These are phyloP conservation scores for Mytilinidion resinicola DNA, from an alignment of 495 filamentous ascomycete species.

Conservation along the genomic window DNA sequence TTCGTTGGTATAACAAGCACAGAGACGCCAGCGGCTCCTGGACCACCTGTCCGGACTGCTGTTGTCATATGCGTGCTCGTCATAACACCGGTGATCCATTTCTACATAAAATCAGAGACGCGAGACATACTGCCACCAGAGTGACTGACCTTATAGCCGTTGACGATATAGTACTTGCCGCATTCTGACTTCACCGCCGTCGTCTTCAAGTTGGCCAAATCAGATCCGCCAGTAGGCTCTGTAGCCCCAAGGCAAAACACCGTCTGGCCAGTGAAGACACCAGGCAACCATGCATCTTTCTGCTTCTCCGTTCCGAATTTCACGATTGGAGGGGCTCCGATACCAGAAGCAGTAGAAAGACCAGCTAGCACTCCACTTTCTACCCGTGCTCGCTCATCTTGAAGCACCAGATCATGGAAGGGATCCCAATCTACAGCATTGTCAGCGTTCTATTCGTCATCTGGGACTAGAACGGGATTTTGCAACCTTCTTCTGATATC, in stretches of 20 bases:
- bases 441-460: conserved; percentile 21
- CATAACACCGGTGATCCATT: conserved; percentile 18
- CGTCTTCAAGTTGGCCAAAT: conserved; percentile 10
- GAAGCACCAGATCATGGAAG: conserved; percentile 27
- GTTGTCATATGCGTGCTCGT: conserved; percentile 21
- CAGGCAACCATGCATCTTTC: conserved; percentile 11
- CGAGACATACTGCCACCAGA: too few species aligned
- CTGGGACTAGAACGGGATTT: conserved; percentile 5
- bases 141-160: conserved; percentile 6
- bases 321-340: conserved; percentile 15
- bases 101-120: conserved; percentile 32
- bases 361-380: conserved; percentile 27
- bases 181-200: conserved; percentile 8
- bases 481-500: background rate
- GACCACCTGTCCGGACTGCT: conserved; percentile 19
- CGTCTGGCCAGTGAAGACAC: conserved; percentile 18
- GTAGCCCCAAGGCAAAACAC: conserved; percentile 15
- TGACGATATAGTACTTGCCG: conserved; percentile 18
- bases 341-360: conserved; percentile 5
- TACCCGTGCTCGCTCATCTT: conserved; percentile 27
- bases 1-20: conserved; percentile 16
- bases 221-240: conserved; percentile 11
- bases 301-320: conserved; percentile 14
- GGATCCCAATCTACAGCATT: conserved; percentile 12
- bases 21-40: conserved; percentile 9